These are phyloP conservation scores for Parascedosporium putredinis DNA, from an alignment of 2,329 filamentous ascomycete genomes.

Conservation along the genomic window DNA sequence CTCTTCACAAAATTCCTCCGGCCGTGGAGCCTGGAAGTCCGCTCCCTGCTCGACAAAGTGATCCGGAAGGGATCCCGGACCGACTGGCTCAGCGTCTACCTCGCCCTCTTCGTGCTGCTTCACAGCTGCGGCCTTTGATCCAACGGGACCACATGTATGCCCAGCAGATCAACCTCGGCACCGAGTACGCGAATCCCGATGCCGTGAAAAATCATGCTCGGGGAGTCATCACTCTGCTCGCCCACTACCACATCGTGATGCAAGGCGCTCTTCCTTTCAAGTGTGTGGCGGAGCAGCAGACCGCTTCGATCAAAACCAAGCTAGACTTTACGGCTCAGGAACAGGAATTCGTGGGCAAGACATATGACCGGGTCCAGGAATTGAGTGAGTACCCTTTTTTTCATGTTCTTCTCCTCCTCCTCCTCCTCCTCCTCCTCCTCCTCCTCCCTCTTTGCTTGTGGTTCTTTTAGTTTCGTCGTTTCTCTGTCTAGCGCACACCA, in stretches of 20 bases:
- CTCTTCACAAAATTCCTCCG: slow-evolving; percentile 6
- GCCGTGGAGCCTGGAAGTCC: background rate
- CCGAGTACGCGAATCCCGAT: slow-evolving; percentile 1
- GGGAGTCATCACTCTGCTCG: slow-evolving; percentile 5
- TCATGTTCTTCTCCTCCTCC: no score
- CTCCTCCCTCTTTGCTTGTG: no score
- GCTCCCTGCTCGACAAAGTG: background rate
- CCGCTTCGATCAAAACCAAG: background rate
- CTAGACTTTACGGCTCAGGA: background rate
- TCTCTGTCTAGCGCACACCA: no score
- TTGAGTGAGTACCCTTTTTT: slow-evolving; percentile 6
- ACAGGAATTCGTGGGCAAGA: background rate
- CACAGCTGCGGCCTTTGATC: slow-evolving; percentile 8
- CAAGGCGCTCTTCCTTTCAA: background rate
- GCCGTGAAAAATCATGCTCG: background rate
- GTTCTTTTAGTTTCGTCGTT: background rate
- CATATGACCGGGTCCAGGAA: background rate
- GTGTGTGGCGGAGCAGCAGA: background rate
- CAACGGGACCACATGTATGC: slow-evolving; percentile 6
- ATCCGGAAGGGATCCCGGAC: background rate
- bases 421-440: no score
- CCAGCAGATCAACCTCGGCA: slow-evolving; percentile 2
- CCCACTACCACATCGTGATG: slow-evolving; percentile 4
- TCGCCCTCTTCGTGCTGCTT: slow-evolving; percentile 9
- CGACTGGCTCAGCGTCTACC: slow-evolving; percentile 5